These are phyloP conservation scores for Alternaria sp. DNA, from an alignment of 2,329 filamentous ascomycete genomes.

Conservation along the genomic window DNA sequence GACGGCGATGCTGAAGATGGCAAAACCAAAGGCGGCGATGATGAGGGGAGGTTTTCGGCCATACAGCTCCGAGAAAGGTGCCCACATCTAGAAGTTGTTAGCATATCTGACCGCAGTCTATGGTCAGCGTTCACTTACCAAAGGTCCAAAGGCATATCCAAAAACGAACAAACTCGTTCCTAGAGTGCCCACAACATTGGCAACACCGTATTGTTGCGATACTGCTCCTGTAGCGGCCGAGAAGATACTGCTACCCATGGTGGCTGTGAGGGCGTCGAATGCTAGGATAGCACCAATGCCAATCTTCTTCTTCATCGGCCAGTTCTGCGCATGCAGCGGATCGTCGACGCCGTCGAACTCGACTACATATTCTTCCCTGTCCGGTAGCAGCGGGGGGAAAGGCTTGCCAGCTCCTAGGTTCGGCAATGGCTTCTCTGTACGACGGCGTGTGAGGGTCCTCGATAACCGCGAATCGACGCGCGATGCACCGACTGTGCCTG, in stretches of 20 bases:
- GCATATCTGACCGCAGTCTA: neutral
- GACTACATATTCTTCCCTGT: conserved; percentile 78
- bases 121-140: conserved; percentile 22
- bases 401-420: conserved; percentile 74
- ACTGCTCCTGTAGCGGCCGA: conserved; percentile 43
- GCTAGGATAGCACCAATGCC: conserved; percentile 71
- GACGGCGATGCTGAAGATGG: conserved; percentile 58
- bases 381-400: conserved; percentile 72
- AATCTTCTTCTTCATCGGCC: conserved; percentile 79
- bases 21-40: conserved; percentile 58
- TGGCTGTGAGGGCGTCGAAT: conserved; percentile 73
- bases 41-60: conserved; percentile 59
- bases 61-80: conserved; percentile 60
- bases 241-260: conserved; percentile 65
- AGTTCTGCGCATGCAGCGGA: conserved; percentile 87
- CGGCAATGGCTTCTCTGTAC: conserved; percentile 63
- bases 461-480: conserved; percentile 49
- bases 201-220: conserved; percentile 37
- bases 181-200: conserved; percentile 39
- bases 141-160: conserved; percentile 48
- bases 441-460: conserved; percentile 49
- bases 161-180: conserved; percentile 46
- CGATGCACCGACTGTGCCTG: conserved; percentile 67
- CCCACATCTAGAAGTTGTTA: conserved; percentile 44
- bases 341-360: conserved; percentile 84